Evolutionary conservation across 148 eudicot genomes (phyloP), one percentile per base, ranked within the genome.

Genomic region (Heliosperma pusillum): DNA sequence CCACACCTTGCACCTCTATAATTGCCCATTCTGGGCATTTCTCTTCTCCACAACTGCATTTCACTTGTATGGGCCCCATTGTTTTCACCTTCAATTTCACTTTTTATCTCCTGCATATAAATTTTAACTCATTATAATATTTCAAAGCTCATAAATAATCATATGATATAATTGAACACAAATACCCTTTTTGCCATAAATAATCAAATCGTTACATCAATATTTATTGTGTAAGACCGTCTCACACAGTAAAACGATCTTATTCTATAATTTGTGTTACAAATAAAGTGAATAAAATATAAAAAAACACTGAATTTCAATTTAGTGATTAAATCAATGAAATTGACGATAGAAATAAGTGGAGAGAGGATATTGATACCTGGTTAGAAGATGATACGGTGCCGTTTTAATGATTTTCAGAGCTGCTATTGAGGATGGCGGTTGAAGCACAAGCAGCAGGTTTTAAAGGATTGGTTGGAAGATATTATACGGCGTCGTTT

Each of bases 11-110:
- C 22, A 94, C 62, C 75, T 94, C 98, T 29, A 94, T 85, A 2
- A 94, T 79, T 7, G 97, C 98, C 98, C 98, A 94, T 85, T 94
- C 98, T 55, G 79, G 81, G 78, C 98, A 94, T 24, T 85, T 84
- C 3, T 71, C 80, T 75, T 89, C 91, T 15, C 90, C 97, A 53
- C 98, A 94, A 6, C 86, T 89, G 74, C 98, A 94, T 80, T 89
- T 91, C 74, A 94, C 84, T 69, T 83, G 72, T 30, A 94, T 91
- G 45, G 80, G 61, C 21, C 78, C 74, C 83, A 78, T 81, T 44
- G 33, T 21, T 5, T 21, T 16, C 17, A 6, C 20, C 6, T 21
- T 63, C 29, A 71, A 15, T 19, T 25, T 29, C 25, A 66, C 65
- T 24, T 22, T 53, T 27, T n/a, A 11, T 47, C 17, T 12, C 30